Evolutionary conservation across 2,329 filamentous ascomycete species (phyloP), one percentile per base, ranked within the genome.

Genomic region (Ophiostoma ips): DNA sequence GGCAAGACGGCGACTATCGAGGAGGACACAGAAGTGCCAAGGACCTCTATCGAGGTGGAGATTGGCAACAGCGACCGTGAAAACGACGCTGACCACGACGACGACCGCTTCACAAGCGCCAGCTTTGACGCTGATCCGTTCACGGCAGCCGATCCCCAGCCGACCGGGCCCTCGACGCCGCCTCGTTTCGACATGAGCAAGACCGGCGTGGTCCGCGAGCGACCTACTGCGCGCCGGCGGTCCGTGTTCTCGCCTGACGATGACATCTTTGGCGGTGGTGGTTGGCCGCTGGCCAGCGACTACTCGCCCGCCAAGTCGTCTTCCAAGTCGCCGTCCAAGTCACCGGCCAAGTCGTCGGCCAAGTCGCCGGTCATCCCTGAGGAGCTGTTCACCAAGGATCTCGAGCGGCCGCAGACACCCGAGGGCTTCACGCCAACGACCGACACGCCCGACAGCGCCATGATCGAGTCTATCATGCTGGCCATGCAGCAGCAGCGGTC

Each of bases 231-330:
- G 5, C 70, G 76, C 35, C 68, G 79, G 47, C 70, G 75, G 50
- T 83, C 79, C 0, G 78, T 83, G 24, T 80, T 83, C 56, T 75
- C 75, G 2, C 76, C 77, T 0, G 79, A 82, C 6, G 79, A 83
- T 52, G 79, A 83, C 58, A 80, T 83, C 15, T 83, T 83, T 61
- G 79, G 73, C 19, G 65, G 71, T 18, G 71, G 66, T 52, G 43
- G 43, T 2, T 72, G 70, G 67, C 68, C 71, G 11, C 55, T 67
- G 15, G 53, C 61, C 3, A 69, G 46, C 9, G 49, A 51, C 19
- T n/a, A 72, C 33, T 43, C 38, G 11, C 21, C 3, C 16, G 19
- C 1, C 53, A 57, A n/a, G 43, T 41, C 18, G 11, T 21, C 11
- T 5, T 12, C 37, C 11, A 40, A 12, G 36, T 38, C 40, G 2